Evolutionary conservation across 139 green algal genomes (phyloP), one percentile per base, ranked within the genome.

Genomic region (Coccomyxa sp.): DNA sequence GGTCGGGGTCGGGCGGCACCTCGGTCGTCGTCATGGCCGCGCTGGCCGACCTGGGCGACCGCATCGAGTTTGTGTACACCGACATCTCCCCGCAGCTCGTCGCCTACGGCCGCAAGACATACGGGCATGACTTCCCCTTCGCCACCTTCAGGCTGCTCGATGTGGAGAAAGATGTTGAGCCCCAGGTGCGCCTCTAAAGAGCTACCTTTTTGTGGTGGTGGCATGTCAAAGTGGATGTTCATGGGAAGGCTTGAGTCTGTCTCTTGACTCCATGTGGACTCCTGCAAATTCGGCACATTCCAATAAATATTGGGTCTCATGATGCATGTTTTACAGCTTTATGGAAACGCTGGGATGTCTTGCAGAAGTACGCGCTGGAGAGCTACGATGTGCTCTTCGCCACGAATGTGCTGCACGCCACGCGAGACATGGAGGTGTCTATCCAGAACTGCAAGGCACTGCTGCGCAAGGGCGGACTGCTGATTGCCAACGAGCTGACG

Each of bases 391-490:
- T 79, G 15, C 31, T 79, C 12, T 83, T 83, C 68, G 67, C 80
- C 13, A 83, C 67, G 25, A 79, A 83, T 71, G 67, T 83, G 80
- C 67, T 79, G 80, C 80, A 79, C 23, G 80, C 80, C 11, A 83
- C 80, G 13, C 80, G 67, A 38, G 45, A 83, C 67, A 79, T 83
- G 67, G 80, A 12, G 67, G 57, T 57, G 59, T 68, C 80, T 0
- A 67, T 83, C 4, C 18, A n/a, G 11, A 67, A 67, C 67, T 79
- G 80, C 80, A 83, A 83, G 80, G 67, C 57, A 18, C 80, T 83
- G 67, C 67, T 83, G 67, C 67, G 80, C 0, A 83, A 79, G 67
- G 67, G 67, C 21, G 80, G 80, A 13, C 67, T 83, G 80, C 80
- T 83, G 38, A 67, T 83, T 38, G 80, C 67, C 38, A 79, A 79